A percentile compares a stretch with the other conserved stretches of the same genome.
phyloP scores from a whole-genome alignment of 768 basidiomycete genomes.

The Lyophyllum decastes region DNA sequence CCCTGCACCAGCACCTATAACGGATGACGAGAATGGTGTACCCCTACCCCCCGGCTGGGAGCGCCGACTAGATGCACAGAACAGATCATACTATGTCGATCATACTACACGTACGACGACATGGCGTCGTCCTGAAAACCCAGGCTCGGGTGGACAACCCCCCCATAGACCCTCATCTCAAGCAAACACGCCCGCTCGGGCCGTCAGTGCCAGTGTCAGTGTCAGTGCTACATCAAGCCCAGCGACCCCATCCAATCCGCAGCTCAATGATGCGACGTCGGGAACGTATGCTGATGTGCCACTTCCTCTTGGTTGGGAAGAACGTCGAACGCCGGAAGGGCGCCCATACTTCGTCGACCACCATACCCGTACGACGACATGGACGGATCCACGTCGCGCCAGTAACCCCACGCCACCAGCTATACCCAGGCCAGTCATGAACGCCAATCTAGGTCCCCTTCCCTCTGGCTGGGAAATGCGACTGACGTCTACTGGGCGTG shows the following conservation, averaged over 20 bases:
- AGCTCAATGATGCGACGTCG: conserved; percentile 26
- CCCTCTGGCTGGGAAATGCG: conserved; percentile 97
- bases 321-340: conserved; percentile 87
- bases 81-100: conserved; percentile 84
- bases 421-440: conserved; percentile 48
- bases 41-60: conserved; percentile 84
- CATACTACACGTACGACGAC: conserved; percentile 81
- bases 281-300: conserved; percentile 62
- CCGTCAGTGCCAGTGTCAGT: conserved; percentile 26
- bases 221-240: conserved; percentile 22
- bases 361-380: conserved; percentile 87
- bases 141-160: conserved; percentile 24
- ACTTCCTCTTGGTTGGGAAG: conserved; percentile 90
- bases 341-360: conserved; percentile 67
- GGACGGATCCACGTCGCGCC: conserved; percentile 80
- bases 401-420: conserved; percentile 52
- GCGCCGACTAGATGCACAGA: conserved; percentile 70
- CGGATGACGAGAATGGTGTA: conserved; percentile 59
- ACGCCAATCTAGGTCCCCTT: conserved; percentile 72
- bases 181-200: conserved; percentile 24
- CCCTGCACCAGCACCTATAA: conserved; percentile 27
- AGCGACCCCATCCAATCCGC: conserved; percentile 16
- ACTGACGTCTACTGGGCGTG: conserved; percentile 76
- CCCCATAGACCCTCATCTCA: conserved; percentile 29
- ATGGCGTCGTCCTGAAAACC: conserved; percentile 62